A percentile compares a stretch with the other conserved stretches of the same genome.
Conservation (phyloP, 345 rosid genomes). For the Ricinus communis region DNA sequence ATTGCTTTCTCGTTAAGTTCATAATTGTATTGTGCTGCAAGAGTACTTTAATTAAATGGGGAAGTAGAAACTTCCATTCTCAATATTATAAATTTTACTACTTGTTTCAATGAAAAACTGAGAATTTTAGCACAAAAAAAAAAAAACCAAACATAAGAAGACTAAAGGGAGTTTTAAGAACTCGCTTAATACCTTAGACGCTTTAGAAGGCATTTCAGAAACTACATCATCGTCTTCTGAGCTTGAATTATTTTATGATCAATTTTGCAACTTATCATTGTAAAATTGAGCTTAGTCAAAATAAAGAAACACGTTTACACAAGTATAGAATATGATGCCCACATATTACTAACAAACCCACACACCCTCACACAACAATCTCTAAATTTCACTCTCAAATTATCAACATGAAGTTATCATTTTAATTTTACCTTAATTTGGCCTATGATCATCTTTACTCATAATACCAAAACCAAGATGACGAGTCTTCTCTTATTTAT, state of each 20-base stretch:
- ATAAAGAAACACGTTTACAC: neutral
- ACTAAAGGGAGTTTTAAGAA: conserved; percentile 3
- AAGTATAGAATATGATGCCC: neutral
- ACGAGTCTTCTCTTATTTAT: neutral
- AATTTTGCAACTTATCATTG: conserved; percentile 60
- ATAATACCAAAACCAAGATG: neutral
- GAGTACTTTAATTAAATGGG: conserved; percentile 22
- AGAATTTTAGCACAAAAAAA: neutral
- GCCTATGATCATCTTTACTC: neutral
- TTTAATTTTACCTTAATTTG: too few relatives aligned
- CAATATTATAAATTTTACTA: conserved; percentile 5
- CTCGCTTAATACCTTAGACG: conserved; percentile 62
- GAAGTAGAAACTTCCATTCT: conserved; percentile 15
- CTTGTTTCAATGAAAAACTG: conserved; percentile 11
- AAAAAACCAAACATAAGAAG: neutral
- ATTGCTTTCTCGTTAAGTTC: conserved; percentile 80
- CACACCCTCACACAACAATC: neutral
- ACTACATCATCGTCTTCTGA: conserved; percentile 52
- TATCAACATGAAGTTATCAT: neutral
- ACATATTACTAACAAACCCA: neutral
- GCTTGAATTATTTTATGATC: conserved; percentile 40
- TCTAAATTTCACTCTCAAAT: neutral
- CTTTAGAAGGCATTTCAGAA: conserved; percentile 55
- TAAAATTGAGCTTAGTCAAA: conserved; percentile 19
- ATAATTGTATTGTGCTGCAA: conserved; percentile 51